These are phyloP conservation scores for Chaetomium tenue DNA, from an alignment of 495 filamentous ascomycete species.

Conservation along the genomic window DNA sequence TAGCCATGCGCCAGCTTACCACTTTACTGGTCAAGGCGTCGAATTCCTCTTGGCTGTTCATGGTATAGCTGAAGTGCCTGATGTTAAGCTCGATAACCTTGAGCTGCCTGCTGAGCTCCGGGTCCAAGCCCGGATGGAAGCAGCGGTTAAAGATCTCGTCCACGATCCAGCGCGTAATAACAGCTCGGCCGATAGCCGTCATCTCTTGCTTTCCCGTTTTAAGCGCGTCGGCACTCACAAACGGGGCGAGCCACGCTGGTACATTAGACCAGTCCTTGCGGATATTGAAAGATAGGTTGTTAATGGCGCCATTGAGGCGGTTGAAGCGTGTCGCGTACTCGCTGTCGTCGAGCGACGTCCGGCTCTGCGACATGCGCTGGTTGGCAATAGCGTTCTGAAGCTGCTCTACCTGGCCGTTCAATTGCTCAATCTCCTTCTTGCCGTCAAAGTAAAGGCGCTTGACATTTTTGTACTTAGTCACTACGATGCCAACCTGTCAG, in stretches of 20 bases:
- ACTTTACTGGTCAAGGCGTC: constrained; percentile 85
- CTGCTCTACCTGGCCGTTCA: constrained; percentile 85
- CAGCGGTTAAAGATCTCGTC: constrained; percentile 87
- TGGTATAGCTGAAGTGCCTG: constrained; percentile 64
- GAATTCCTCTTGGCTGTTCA: constrained; percentile 78
- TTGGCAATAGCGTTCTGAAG: constrained; percentile 95
- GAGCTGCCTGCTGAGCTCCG: constrained; percentile 68
- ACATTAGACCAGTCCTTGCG: constrained; percentile 86
- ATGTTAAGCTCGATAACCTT: constrained; percentile 91
- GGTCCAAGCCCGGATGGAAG: constrained; percentile 87
- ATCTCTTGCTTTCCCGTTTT: constrained; percentile 88
- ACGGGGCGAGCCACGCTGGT: constrained; percentile 72
- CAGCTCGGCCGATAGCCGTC: constrained; percentile 89
- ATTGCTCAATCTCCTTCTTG: constrained; percentile 81
- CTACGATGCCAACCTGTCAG: constrained; percentile 45
- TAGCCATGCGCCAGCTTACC: constrained; percentile 89
- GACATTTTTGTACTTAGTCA: constrained; percentile 94
- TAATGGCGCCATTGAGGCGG: constrained; percentile 90
- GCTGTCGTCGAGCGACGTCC: constrained; percentile 92
- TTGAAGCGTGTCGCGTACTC: constrained; percentile 90
- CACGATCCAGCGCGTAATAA: constrained; percentile 85
- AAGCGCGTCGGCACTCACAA: constrained; percentile 80
- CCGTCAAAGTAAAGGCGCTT: constrained; percentile 97
- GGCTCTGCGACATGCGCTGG: constrained; percentile 89
- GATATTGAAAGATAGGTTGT: constrained; percentile 90